Evolutionary conservation across 495 filamentous ascomycete genomes (phyloP).

Genomic region (Hyaloscypha variabilis): DNA sequence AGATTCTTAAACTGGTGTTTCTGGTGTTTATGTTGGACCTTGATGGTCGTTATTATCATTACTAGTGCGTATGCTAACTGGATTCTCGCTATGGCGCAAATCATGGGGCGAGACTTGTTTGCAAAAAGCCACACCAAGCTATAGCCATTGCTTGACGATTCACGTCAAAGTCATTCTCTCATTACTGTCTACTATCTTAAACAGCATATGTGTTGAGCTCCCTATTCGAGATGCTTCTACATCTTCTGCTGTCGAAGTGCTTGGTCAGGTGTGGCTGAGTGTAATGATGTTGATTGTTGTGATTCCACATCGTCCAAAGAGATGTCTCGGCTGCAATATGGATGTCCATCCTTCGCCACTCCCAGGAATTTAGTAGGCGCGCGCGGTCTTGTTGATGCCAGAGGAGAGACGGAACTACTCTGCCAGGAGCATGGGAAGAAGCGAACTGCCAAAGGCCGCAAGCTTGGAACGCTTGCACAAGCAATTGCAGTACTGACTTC

Average conservation of each 20-base stretch:
- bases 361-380: not conserved
- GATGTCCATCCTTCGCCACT: not conserved
- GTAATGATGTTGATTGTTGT: not conserved
- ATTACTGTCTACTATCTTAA: not conserved
- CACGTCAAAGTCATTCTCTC: not conserved
- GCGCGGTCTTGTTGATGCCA: not conserved
- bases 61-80: not conserved
- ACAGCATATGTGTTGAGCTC: not conserved
- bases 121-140: not conserved
- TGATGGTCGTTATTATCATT: not conserved
- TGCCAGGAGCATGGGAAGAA: not conserved
- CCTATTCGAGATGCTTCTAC: too few relatives aligned
- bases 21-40: not conserved
- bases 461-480: conserved; percentile 33
- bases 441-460: conserved; percentile 27
- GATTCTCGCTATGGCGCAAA: not conserved
- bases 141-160: not conserved
- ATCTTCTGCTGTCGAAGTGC: not conserved
- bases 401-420: not conserved
- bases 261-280: not conserved
- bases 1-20: too few relatives aligned
- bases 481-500: conserved; percentile 34
- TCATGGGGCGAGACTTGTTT: not conserved
- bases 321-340: not conserved
- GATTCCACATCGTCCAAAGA: not conserved